Evolutionary conservation across 2,329 filamentous ascomycete species (phyloP), one percentile per base, ranked within the genome.

Genomic region (Diaporthe longicolla): DNA sequence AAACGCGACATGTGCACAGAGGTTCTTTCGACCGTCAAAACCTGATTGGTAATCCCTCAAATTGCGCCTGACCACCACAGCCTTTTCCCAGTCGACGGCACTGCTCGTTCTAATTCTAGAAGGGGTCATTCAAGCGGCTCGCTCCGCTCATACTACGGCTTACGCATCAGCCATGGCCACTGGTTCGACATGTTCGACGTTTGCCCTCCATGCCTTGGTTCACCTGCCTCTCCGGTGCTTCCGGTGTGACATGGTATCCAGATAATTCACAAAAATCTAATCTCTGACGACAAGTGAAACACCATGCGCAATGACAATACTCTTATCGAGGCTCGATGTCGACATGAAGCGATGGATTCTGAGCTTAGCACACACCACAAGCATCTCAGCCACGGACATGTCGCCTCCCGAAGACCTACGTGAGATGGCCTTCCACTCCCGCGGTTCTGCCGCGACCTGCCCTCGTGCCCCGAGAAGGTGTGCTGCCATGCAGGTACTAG

Each of bases 331-430:
- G 37, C 24, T 35, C 32, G 40, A 48, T 17, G 19, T 35, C 61
- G 61, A 65, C 61, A 29, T 32, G 61, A 52, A 24, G 61, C 61
- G 9, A 10, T 26, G 63, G 8, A 17, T 48, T n/a, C 24, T 65
- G 63, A 66, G 45, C 45, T 66, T 66, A 26, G n/a, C 45, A 66
- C 45, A 26, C 63, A 66, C 45, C 63, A 52, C 6, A 6, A 52
- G 3, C 17, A n/a, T 2, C 45, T 19, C 7, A 15, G 45, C 45
- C 45, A 48, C 45, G 45, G 15, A 9, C 15, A 29, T n/a, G 8
- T 5, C 19, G 17, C 37, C 63, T 37, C 21, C 32, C 21, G 48
- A 68, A 15, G 1, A 40, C n/a, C 4, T 54, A 43, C 45, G 2
- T 54, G 61, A 13, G 32, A 48, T 32, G 48, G 32, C 26, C 32